A percentile compares a stretch with the other conserved stretches of the same genome.
phyloP scores from a whole-genome alignment of 2,329 filamentous ascomycete species.

The Venturia pyrina region DNA sequence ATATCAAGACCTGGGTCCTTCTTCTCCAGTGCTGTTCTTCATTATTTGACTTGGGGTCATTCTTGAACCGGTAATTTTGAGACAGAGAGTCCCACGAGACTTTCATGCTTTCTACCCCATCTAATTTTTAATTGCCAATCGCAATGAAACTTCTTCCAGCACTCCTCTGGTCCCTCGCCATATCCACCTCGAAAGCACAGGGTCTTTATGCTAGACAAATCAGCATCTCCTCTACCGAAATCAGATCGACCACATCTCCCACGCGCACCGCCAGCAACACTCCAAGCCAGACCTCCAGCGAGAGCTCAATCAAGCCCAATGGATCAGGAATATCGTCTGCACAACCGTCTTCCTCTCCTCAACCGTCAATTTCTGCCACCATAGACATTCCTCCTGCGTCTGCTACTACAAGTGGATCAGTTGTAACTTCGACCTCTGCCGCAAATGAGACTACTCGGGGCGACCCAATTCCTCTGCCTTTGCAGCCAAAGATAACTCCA shows the following conservation, averaged over 20 bases:
- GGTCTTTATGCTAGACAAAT: not conserved
- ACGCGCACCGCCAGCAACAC: not conserved
- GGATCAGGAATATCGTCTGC: not conserved
- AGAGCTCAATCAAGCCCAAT: not conserved
- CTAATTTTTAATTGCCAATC: not conserved
- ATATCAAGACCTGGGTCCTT: not conserved
- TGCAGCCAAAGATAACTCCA: conserved; percentile 67
- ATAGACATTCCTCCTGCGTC: not conserved
- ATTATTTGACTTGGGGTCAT: not conserved
- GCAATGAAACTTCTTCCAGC: not conserved
- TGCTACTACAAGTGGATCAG: not conserved
- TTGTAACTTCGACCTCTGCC: not conserved
- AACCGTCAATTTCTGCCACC: not conserved
- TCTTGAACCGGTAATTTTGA: not conserved
- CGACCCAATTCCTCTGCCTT: conserved; percentile 44
- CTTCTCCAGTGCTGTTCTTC: not conserved
- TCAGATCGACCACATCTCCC: not conserved
- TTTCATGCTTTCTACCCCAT: not conserved
- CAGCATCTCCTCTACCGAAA: not conserved
- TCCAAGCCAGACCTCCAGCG: not conserved
- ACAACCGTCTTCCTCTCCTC: not conserved
- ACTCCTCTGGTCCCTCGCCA: not conserved
- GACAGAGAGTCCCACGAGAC: not conserved
- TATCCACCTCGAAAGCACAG: not conserved
- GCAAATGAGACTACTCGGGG: not conserved